Base-by-base conservation (phyloP, 2,329 filamentous ascomycete species). In the Sporothrix dimorphospora region DNA sequence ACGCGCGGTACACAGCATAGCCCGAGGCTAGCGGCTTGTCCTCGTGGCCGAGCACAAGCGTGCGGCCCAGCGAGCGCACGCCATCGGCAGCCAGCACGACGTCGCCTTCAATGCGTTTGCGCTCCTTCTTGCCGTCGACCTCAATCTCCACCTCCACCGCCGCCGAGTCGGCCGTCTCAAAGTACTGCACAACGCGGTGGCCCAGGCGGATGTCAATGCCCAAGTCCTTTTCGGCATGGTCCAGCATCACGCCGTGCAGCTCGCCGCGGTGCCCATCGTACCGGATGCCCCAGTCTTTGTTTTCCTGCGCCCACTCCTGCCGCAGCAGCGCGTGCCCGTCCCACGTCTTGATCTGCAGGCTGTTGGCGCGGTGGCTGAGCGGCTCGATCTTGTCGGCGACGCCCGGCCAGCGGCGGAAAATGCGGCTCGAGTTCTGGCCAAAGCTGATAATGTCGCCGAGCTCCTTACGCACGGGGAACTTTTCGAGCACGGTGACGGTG, bases 401-500 rank as follows among this genome's bases (percentile, higher is more conserved):
- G 19, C 82, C 82, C 19, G 86, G 84, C 75, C 75, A 76, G n/a
- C 73, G 73, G 4, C 55, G 42, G 76, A 90, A 89, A 74, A 91
- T 89, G 47, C 88, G 85, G 1, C 87, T 87, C 14, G 83, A 86
- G 75, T 90, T 90, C 65, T 87, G 83, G 1, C 88, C 87, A 73
- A 89, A 89, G 27, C 85, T 87, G 74, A 90, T 90, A 73, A 90
- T 89, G 79, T 90, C 86, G 69, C 88, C 89, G 0, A 90, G 83
- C 12, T 83, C 79, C 75, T 89, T 90, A 73, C 89, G 83, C 67
- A 85, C 83, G 19, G 83, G 79, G 72, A 88, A 89, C 1, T 85
- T 83, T 71, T 86, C 85, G 11, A 88, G 79, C 27, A 87, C 79
- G 3, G 80, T 78, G 72, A 81, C 87, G 12, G 81, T 82, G 77